These are phyloP conservation scores for Carex parvula DNA, from an alignment of 176 grass and related monocot species.

Conservation along the genomic window DNA sequence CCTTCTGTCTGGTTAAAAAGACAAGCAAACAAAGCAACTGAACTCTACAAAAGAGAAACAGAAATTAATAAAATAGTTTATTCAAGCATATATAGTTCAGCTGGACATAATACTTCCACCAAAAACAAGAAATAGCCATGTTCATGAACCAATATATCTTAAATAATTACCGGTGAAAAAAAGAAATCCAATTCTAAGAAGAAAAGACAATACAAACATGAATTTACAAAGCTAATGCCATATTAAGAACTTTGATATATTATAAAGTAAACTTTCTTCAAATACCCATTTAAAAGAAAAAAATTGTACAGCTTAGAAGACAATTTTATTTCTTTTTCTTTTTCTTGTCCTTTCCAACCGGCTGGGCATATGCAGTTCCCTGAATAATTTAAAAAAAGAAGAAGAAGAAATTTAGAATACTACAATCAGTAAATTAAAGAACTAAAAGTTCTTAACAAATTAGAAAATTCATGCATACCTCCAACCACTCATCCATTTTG, in stretches of 20 bases:
- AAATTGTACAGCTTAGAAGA: neutral
- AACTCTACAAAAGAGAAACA: neutral
- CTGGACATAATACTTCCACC: neutral
- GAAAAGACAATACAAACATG: neutral
- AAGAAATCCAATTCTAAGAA: neutral
- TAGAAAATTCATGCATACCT: slow-evolving; percentile 36
- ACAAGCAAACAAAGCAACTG: neutral
- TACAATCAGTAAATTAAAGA: neutral
- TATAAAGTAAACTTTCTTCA: neutral
- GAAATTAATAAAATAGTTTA: neutral
- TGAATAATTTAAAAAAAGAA: slow-evolving; percentile 24
- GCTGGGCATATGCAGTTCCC: slow-evolving; percentile 65
- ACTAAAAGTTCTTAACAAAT: neutral
- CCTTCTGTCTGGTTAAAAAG: neutral
- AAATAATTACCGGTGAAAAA: neutral
- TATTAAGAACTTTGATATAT: neutral
- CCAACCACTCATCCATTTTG: slow-evolving; percentile 81
- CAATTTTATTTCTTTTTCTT: slow-evolving; percentile 51
- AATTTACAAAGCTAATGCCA: neutral
- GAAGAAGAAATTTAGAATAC: neutral
- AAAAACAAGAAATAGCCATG: neutral
- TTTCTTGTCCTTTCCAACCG: slow-evolving; percentile 48
- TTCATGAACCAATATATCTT: neutral
- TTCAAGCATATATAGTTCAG: neutral
- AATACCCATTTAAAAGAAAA: neutral